Evolutionary conservation across 495 filamentous ascomycete genomes (phyloP), one percentile per base, ranked within the genome.

Genomic region (Parmelia sp.): DNA sequence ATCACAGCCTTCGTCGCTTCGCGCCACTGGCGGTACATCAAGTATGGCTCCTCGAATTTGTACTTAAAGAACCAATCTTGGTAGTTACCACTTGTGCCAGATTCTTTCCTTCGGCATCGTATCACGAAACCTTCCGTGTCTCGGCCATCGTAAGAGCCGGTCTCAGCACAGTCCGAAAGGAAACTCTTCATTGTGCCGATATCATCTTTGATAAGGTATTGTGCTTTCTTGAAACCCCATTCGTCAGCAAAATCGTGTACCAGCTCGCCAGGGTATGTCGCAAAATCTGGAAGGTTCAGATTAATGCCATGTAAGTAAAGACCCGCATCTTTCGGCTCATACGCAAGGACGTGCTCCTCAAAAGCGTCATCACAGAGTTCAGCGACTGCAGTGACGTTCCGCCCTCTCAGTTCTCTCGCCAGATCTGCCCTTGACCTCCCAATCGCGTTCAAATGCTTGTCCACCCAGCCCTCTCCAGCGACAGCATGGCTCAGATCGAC

Each of bases 61-160:
- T 91, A 98, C 74, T 98, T 98, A 86, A 97, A 98, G 77, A 98
- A 97, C 93, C 93, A 98, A 73, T 97, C 90, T 23, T 82, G 78
- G 76, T 84, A 94, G 47, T 72, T 74, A 3, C 70, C 70, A 15
- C 76, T 77, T 14, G 72, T 75, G 27, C 61, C 65, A 25, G 69
- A 37, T 27, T 82, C 74, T 60, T 80, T 79, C 65, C 85, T 83
- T 72, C 90, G 87, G 77, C 94, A 97, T 61, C 94, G 88, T 63
- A 98, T 89, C 61, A 98, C 94, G 68, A 98, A 98, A 4, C 94
- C 94, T 73, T 98, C 94, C 4, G 96, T 93, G 66, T 97, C 92
- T 60, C 91, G 87, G 12, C 90, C 93, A 66, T 87, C 86, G 75
- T 93, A 96, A 4, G 88, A 84, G 11, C 92, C 92, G 17, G 88